A percentile compares a stretch with the other conserved stretches of the same genome.
Conservation (phyloP, 129 eudicot species). For the Dittrichia graveolens region DNA sequence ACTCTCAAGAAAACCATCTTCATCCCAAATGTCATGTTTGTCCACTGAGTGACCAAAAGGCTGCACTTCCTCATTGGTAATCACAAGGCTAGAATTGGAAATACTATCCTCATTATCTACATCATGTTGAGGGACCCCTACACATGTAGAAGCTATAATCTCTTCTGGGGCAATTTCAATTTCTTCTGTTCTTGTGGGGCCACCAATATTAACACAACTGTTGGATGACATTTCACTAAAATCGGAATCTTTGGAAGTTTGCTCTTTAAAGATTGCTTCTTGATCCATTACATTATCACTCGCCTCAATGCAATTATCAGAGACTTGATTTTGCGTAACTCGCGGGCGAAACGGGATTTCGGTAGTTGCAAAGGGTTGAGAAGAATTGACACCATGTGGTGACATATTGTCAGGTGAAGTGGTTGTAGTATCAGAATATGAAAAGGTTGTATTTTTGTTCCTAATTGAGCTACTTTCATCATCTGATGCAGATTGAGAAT, state of each 20-base stretch:
- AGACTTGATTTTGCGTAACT: constrained; percentile 15
- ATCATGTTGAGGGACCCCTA: constrained; percentile 19
- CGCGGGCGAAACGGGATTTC: constrained; percentile 40
- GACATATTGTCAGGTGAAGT: constrained; percentile 43
- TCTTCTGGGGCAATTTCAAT: constrained; percentile 23
- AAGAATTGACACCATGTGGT: constrained; percentile 34
- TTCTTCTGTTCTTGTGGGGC: constrained; percentile 25
- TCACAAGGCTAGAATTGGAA: constrained; percentile 29
- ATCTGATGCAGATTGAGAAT: constrained; percentile 66
- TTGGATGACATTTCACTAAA: constrained; percentile 30
- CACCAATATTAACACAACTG: constrained; percentile 24
- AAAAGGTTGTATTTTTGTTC: constrained; percentile 48
- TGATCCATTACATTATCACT: constrained; percentile 32
- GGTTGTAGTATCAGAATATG: constrained; percentile 52
- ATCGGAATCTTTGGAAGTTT: constrained; percentile 26
- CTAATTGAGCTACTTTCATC: constrained; percentile 46
- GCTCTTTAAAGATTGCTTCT: constrained; percentile 33
- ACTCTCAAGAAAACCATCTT: constrained; percentile 35
- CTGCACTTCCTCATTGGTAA: constrained; percentile 30
- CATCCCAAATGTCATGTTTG: constrained; percentile 28
- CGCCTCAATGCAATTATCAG: constrained; percentile 22
- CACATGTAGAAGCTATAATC: constrained; percentile 30
- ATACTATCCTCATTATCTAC: constrained; percentile 29
- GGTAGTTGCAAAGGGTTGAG: constrained; percentile 32
- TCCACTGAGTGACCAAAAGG: constrained; percentile 27